Evolutionary conservation across 2,329 filamentous ascomycete genomes (phyloP).

Genomic region (Cladosporium sp.): DNA sequence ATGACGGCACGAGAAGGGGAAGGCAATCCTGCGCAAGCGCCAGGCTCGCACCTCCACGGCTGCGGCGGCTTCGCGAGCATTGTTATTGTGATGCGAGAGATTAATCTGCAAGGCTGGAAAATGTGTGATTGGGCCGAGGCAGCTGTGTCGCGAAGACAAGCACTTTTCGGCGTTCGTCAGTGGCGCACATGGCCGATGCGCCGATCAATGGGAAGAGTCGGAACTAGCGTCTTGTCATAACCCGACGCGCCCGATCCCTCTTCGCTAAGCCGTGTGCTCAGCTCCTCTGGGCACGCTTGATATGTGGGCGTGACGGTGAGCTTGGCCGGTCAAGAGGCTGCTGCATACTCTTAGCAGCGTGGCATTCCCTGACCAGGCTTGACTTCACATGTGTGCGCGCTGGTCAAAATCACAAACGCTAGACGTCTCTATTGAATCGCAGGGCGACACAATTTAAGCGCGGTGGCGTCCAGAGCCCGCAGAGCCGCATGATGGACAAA

Average conservation of each 20-base stretch:
- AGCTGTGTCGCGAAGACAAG: background rate
- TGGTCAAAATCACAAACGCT: background rate
- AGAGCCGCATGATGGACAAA: background rate
- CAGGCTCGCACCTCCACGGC: background rate
- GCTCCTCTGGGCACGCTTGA: slow-evolving; percentile 7
- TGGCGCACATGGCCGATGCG: background rate
- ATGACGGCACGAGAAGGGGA: background rate
- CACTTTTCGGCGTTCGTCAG: background rate
- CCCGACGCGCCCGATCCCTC: background rate
- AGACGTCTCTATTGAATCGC: background rate
- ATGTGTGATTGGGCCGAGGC: background rate
- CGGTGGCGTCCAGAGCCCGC: background rate
- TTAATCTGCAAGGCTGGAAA: background rate
- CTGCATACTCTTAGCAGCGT: background rate
- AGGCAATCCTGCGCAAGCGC: background rate
- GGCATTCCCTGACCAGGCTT: background rate
- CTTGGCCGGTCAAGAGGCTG: slow-evolving; percentile 8
- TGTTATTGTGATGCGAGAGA: background rate
- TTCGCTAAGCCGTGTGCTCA: slow-evolving; percentile 1
- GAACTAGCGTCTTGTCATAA: slow-evolving; percentile 1
- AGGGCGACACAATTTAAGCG: background rate
- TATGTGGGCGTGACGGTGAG: slow-evolving; percentile 5
- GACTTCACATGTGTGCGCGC: background rate
- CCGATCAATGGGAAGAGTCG: background rate
- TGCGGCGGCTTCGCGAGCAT: background rate